phyloP scores from a whole-genome alignment of 768 basidiomycete genomes.

The Lactarius sp. region DNA sequence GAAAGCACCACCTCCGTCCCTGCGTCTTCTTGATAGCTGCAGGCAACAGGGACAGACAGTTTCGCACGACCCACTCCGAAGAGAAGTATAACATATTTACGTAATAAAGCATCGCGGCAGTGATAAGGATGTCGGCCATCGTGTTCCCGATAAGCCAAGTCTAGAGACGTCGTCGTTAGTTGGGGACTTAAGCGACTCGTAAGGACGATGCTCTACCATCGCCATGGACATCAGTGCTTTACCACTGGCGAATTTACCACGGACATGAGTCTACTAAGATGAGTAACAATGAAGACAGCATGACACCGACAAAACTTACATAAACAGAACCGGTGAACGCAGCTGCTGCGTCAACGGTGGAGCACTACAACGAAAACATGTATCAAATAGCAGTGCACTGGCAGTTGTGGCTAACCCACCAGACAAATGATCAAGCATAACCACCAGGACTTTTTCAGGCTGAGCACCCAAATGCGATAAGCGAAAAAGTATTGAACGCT shows the following conservation, averaged over 20 bases:
- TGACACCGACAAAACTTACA: neutral
- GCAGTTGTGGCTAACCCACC: neutral
- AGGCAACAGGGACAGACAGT: too few relatives aligned
- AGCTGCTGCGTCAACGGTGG: neutral
- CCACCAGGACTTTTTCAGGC: neutral
- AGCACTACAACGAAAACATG: neutral
- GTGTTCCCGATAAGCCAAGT: neutral
- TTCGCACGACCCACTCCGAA: neutral
- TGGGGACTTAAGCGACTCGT: neutral
- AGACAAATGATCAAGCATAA: constrained; percentile 1
- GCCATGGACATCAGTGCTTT: neutral
- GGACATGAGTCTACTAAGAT: neutral
- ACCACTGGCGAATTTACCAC: neutral
- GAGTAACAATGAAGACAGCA: neutral
- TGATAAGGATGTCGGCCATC: neutral
- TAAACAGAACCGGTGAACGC: neutral
- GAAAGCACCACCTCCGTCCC: neutral
- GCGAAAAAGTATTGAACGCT: constrained; percentile 8
- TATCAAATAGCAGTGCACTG: neutral
- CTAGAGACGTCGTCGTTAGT: neutral
- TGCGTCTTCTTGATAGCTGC: neutral
- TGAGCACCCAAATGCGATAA: constrained; percentile 8
- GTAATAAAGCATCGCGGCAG: neutral
- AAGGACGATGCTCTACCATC: neutral
- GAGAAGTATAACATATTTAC: neutral